Evolutionary conservation across 2,329 filamentous ascomycete species (phyloP), one percentile per base, ranked within the genome.

Genomic region (Cordyceps cicadae): DNA sequence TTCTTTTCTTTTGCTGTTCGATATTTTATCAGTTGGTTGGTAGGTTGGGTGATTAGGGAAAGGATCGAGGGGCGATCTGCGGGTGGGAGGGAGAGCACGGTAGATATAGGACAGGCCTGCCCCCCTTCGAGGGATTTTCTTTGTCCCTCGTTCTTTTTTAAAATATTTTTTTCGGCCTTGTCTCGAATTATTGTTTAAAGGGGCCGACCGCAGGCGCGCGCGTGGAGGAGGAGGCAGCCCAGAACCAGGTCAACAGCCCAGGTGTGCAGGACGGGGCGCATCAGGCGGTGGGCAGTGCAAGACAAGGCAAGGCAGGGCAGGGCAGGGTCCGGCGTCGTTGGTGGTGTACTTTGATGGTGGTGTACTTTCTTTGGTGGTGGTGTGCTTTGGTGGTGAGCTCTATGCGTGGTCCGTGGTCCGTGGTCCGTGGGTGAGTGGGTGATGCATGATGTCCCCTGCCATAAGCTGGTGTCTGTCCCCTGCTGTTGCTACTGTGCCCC

Each of bases 251-350:
- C 29, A 26, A 19, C 45, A 58, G 55, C 15, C n/a, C 54, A 56
- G 55, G 55, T 58, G 55, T 58, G 55, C 45, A 32, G 45, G 19
- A 24, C 39, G 26, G 45, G 19, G 37, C 39, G 39, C 32, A 59
- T 59, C 56, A 59, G 57, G 57, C 48, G 55, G 55, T 51, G 55
- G 55, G 34, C 45, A 19, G 52, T 26, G 51, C 51, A 51, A 51
- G 49, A n/a, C n/a, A n/a, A n/a, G n/a, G n/a, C n/a, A n/a, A n/a
- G n/a, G n/a, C n/a, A n/a, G n/a, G n/a, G n/a, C n/a, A n/a, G n/a
- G n/a, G 17, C 34, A 24, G n/a, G 39, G 11, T 11, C 43, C 24
- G 6, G 26, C 3, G 26, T n/a, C 34, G 26, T 26, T 3, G 21
- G 11, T 14, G 37, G 1, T 48, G 21, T 26, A 5, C 21, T 48